Evolutionary conservation across 2,329 filamentous ascomycete species (phyloP).

Genomic region (Hymenoscyphus linearis): DNA sequence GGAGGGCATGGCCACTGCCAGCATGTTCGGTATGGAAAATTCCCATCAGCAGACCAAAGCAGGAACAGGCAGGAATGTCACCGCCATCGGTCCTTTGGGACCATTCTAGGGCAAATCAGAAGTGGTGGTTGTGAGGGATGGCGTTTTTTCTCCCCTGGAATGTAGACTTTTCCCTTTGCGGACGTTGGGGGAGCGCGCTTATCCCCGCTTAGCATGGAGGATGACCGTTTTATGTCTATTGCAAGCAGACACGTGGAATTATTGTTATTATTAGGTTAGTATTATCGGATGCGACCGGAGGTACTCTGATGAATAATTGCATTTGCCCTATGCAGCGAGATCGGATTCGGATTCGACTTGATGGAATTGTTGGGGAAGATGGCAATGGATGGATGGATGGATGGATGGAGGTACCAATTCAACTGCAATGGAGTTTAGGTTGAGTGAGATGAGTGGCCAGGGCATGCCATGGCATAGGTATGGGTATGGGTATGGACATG

Average conservation of each 20-base stretch:
- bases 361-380: background rate
- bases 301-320: background rate
- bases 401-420: background rate
- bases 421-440: background rate
- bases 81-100: background rate
- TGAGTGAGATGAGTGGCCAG: background rate
- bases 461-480: background rate
- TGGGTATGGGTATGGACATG: too few species aligned
- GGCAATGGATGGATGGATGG: too few species aligned
- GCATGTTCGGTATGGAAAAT: background rate
- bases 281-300: background rate
- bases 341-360: background rate
- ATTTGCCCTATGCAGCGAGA: background rate
- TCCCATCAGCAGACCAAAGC: background rate
- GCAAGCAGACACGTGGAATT: background rate
- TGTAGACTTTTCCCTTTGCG: conserved; percentile 3
- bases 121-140: background rate
- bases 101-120: conserved; percentile 1
- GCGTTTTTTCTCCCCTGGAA: background rate
- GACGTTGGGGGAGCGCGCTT: conserved; percentile 3
- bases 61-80: background rate
- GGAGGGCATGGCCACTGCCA: background rate
- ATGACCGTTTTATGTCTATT: background rate
- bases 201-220: conserved; percentile 1
- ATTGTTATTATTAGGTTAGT: background rate